Base-by-base conservation (phyloP, 768 basidiomycete species). In the Leucosporidium creatinivorum region DNA sequence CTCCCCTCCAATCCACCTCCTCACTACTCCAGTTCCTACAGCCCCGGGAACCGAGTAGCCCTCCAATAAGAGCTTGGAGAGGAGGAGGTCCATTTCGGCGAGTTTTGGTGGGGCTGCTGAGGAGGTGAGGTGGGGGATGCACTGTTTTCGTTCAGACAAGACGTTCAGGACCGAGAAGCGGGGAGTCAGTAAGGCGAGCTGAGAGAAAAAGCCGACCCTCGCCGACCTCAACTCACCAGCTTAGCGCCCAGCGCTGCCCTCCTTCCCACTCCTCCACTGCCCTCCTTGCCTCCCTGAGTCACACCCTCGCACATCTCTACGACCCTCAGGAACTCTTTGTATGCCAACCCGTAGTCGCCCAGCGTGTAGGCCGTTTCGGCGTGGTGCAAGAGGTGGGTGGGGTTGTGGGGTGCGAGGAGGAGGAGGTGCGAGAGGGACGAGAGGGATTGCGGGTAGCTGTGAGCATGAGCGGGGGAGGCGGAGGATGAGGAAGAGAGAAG, bases 341-440 rank as follows among this genome's bases (percentile, higher is more conserved):
- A 80, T 3, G 91, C 85, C 12, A 91, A 80, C 0, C 87, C 83
- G 26, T 89, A 75, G 76, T 93, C 90, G 2, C 83, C 84, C 0
- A 85, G 82, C 0, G 89, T 89, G 75, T 89, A 92, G 0, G 89
- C 90, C 13, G 88, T 91, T 78, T 96, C 92, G 0, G 91, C 92
- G 58, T 86, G 87, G 70, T 87, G 87, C n/a, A 93, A 82, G 65
- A 86, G 83, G 49, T 88, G 86, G 74, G 91, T 89, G 0, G 89
- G 88, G 74, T 92, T 93, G 71, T 93, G 89, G 0, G 92, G 90
- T 3, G 86, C 84, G 36, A 96, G 83, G 36, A 92, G 81, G 54
- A 93, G 82, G 9, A 85, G 87, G 78, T 96, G 91, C 17, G 88
- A 86, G 6, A 93, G 81, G 0, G 90, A 82, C 76, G 89, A 84